Evolutionary conservation across 2,329 filamentous ascomycete genomes (phyloP).

Genomic region (Nothopassalora personata): DNA sequence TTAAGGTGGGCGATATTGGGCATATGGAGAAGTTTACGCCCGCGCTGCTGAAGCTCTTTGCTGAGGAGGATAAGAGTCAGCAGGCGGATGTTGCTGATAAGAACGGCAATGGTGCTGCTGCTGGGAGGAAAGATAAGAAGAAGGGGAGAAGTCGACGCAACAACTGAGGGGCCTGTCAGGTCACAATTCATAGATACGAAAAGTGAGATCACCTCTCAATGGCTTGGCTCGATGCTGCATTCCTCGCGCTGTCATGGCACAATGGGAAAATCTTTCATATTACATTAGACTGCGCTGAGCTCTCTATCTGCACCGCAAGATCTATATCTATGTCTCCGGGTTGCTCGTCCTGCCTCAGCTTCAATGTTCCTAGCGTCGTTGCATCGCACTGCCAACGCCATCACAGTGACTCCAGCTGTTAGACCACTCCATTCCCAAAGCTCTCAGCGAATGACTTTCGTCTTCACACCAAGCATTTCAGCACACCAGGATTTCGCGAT

Average conservation of each 20-base stretch:
- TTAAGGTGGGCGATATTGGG: conserved; percentile 65
- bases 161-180: neutral
- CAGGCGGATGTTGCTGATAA: conserved; percentile 7
- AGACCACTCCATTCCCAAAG: conserved; percentile 15
- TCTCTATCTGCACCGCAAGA: no score
- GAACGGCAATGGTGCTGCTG: conserved; percentile 8
- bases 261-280: no score
- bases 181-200: no score
- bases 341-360: no score
- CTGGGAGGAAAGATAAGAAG: conserved; percentile 12
- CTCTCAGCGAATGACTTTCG: conserved; percentile 25
- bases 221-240: no score
- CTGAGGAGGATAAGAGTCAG: conserved; percentile 35
- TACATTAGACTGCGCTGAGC: no score
- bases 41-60: conserved; percentile 55
- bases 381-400: neutral
- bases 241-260: no score
- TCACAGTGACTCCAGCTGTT: neutral
- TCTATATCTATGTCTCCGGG: no score
- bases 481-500: conserved; percentile 41
- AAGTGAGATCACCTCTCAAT: no score
- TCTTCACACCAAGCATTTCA: conserved; percentile 38
- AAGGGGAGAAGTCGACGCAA: conserved; percentile 6
- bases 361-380: no score
- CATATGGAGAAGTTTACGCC: conserved; percentile 59